These are phyloP conservation scores for Nigrospora sphaerica DNA, from an alignment of 2,329 filamentous ascomycete species.

Conservation along the genomic window DNA sequence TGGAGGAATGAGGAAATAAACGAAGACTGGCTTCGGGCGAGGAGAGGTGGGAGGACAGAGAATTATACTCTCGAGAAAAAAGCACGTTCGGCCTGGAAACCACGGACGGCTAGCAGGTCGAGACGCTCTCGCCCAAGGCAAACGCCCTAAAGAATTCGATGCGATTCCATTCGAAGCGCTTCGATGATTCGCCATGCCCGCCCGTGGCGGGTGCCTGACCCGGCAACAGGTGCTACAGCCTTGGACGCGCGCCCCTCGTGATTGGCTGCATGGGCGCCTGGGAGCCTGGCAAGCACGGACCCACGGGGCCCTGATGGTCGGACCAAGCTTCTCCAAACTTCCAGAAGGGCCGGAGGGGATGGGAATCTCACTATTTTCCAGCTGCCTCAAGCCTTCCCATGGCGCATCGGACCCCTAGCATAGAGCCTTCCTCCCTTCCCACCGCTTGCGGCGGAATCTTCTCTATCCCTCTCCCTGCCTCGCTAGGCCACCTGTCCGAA, in stretches of 20 bases:
- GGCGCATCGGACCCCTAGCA: too few species aligned
- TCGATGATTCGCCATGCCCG: conserved; percentile 1
- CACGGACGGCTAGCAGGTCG: not conserved
- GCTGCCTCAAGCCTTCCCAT: too few species aligned
- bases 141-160: conserved; percentile 6
- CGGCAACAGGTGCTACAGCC: conserved; percentile 3
- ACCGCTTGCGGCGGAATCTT: too few species aligned
- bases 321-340: conserved; percentile 6
- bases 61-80: conserved; percentile 1
- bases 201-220: conserved; percentile 3
- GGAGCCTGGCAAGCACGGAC: not conserved
- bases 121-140: not conserved
- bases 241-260: not conserved
- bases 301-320: not conserved
- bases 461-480: too few species aligned
- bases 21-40: not conserved
- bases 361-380: too few species aligned
- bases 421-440: too few species aligned
- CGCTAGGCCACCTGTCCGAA: too few species aligned
- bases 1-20: conserved; percentile 1
- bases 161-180: conserved; percentile 4
- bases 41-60: conserved; percentile 1
- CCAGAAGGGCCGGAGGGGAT: conserved; percentile 1
- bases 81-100: not conserved
- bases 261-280: not conserved